Base-by-base conservation (phyloP, 176 grass and related monocot genomes). In the Aegilops longissima region DNA sequence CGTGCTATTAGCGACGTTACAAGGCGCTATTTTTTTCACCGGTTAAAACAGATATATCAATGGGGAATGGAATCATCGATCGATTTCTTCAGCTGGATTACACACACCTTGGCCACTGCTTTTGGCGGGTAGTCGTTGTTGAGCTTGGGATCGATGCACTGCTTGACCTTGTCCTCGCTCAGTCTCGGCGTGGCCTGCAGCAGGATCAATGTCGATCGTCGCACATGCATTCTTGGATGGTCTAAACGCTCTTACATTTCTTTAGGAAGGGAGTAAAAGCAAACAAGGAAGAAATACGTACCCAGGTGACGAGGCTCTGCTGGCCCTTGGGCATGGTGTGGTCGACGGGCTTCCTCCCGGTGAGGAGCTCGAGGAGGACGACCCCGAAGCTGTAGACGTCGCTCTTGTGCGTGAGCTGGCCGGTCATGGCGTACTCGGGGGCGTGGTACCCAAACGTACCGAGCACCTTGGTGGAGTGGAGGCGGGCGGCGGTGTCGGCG, bases 321-420 rank as follows among this genome's bases (percentile, higher is more conserved):
- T 98, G 96, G 7, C 96, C 96, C 79, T 98, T 98, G 21, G 96
- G 96, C 96, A 95, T 95, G 56, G 93, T 98, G 85, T 98, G 96
- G 42, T 98, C 93, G 18, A 98, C 96, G 6, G 96, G 93, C 75
- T 98, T 98, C 86, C 96, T 98, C 64, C 96, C 96, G 0, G 96
- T 95, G 52, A 98, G 75, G 63, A 98, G 96, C 88, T 95, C 93
- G 0, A 98, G 86, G 38, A 98, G 93, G 27, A 98, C 84, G 8
- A 98, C 96, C 10, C 93, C 93, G 54, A 96, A 98, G 21, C 93
- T 98, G 44, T 98, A 98, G 13, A 96, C 93, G 86, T 98, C 96
- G 80, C 96, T 98, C 77, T 98, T 98, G 31, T 95, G 96, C 4
- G 93, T 96, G 36, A 96, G 61, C 52, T 92, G 90, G 0, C 96